A percentile compares a stretch with the other conserved stretches of the same genome.
Evolutionary conservation across 2,329 filamentous ascomycete genomes (phyloP).

Genomic region (Sporothrix phasma): DNA sequence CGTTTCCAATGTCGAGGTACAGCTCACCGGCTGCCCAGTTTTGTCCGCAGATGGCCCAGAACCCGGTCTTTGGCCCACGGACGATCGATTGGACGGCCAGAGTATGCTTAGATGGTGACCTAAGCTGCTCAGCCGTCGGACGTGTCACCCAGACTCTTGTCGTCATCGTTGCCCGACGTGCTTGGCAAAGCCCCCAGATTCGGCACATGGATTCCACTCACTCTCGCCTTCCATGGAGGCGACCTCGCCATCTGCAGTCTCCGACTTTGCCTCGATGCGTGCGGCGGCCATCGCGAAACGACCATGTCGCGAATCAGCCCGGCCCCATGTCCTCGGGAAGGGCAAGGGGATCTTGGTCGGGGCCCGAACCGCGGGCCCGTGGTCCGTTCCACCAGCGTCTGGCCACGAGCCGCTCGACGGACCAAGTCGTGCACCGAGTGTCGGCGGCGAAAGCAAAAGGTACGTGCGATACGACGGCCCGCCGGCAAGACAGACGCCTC

Average conservation of each 20-base stretch:
- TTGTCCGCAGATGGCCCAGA: no score
- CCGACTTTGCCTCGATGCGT: no score
- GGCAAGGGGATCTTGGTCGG: background rate
- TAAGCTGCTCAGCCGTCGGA: background rate
- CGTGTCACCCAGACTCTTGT: background rate
- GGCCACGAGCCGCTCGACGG: slow-evolving; percentile 10
- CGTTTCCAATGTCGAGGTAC: no score
- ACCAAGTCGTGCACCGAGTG: slow-evolving; percentile 40
- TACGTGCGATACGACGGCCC: slow-evolving; percentile 21
- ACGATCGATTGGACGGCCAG: background rate
- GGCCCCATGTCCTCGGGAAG: background rate
- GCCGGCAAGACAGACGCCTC: no score
- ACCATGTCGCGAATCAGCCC: background rate
- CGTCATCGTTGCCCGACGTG: background rate
- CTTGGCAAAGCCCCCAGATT: background rate
- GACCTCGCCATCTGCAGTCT: no score
- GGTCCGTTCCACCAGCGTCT: background rate
- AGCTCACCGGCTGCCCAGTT: no score
- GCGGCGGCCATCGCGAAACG: no score
- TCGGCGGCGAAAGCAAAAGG: slow-evolving; percentile 40
- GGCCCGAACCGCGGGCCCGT: background rate
- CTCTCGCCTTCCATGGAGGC: no score
- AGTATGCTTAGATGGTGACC: background rate
- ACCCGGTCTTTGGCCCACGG: no score
- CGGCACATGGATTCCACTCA: background rate